Evolutionary conservation across 129 eudicot genomes (phyloP), one percentile per base, ranked within the genome.

Genomic region (Arctium lappa): DNA sequence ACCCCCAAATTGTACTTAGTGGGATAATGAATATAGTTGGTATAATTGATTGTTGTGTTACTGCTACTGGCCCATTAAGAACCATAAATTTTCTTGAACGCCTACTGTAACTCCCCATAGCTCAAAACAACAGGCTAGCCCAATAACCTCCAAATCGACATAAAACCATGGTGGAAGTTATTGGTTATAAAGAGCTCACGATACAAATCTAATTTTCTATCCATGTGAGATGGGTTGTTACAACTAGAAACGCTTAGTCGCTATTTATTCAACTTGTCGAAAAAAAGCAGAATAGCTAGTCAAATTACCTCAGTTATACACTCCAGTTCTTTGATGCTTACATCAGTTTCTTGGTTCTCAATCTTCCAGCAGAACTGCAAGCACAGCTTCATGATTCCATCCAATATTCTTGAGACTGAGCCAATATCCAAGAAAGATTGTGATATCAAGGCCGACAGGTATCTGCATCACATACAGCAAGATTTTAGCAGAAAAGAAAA

Each of bases 371-470:
- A 95, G 87, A 93, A 95, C 84, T 90, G 97, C 87, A 90, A 78
- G 81, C 99, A 95, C 18, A 93, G 90, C 46, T 90, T 95, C 97
- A 95, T 95, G 76, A 95, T 93, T 79, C 97, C 91, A 76, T 95
- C 99, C 86, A 93, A 88, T 81, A 95, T 95, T 50, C 99, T 91
- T 7, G 98, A 95, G 6, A 95, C 97, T 34, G 98, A 90, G 27
- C 98, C 99, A 81, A 95, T 95, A 84, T 95, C 98, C 93, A 95
- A 88, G 82, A 95, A 95, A 53, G 97, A 93, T 82, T 95, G 97
- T 38, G 99, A 93, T 56, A 93, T 91, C 83, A 95, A 89, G 69
- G 98, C 98, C 44, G 97, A 91, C 73, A 95, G 83, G 79, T 93
- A 95, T 90, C 98, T 95, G 87, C 73, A 76, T 32, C 81, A 68